A percentile compares a stretch with the other conserved stretches of the same genome.
Conservation (phyloP, 495 filamentous ascomycete genomes). For the Xylaria cubensis region DNA sequence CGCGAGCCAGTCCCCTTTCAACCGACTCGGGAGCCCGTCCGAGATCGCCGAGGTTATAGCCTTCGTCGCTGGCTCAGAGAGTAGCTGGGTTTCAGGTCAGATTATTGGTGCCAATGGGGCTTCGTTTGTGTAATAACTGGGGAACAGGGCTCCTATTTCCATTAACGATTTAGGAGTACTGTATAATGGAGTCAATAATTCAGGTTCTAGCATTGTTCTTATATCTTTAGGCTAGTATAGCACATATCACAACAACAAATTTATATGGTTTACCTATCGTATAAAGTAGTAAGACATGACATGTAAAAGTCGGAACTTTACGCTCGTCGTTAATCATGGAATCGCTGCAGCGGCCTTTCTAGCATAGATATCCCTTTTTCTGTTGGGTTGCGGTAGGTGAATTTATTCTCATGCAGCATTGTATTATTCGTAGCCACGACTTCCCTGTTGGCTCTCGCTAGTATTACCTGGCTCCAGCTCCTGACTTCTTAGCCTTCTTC, state of each 20-base stretch:
- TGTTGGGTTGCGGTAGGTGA: background rate
- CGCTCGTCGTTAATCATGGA: conserved; percentile 3
- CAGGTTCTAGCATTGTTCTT: background rate
- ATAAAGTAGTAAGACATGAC: background rate
- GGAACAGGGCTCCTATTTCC: background rate
- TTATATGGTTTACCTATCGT: background rate
- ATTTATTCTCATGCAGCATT: background rate
- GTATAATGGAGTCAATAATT: background rate
- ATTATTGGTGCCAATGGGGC: conserved; percentile 66
- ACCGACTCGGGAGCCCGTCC: conserved; percentile 62
- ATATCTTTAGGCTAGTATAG: background rate
- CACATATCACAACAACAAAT: background rate
- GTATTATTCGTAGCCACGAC: background rate
- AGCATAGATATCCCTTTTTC: background rate
- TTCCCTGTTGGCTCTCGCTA: background rate
- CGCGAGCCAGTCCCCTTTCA: conserved; percentile 58
- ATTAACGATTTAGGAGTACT: background rate
- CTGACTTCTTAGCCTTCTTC: background rate
- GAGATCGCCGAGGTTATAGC: conserved; percentile 65
- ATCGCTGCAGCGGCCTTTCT: background rate
- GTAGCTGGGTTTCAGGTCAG: conserved; percentile 69
- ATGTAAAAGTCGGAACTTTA: background rate
- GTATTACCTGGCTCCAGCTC: background rate
- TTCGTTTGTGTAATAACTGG: conserved; percentile 37
- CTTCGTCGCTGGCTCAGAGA: conserved; percentile 58